Evolutionary conservation across 106 monocot species (phyloP), one percentile per base, ranked within the genome.

Genomic region (Gastrodia elata): DNA sequence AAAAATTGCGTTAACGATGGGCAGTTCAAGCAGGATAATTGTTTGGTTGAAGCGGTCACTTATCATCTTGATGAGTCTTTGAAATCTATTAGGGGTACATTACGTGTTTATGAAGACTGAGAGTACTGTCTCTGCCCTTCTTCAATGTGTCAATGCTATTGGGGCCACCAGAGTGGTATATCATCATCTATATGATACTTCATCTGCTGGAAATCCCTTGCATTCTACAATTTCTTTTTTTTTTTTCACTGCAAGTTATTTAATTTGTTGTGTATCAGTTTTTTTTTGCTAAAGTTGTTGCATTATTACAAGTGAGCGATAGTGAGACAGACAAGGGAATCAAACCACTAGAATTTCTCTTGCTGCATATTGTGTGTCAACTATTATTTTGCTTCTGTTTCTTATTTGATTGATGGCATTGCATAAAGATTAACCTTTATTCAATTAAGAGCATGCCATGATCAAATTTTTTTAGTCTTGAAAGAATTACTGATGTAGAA

Each of bases 1-100:
- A 61, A 30, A 10, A 26, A 30, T 10, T n/a, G 32, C 13, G 30
- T 72, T 71, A 35, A 68, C 73, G 28, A 80, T 90, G 85, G 81
- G 49, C 41, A 76, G 81, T 36, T 4, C 76, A 73, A 55, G 71
- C 39, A 88, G 72, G 67, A 91, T 88, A 64, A 78, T 94, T 64
- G 82, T 94, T 61, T 94, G 94, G 94, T 89, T 94, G 39, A 94
- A 94, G 80, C 91, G 91, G 76, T 94, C 94, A 11, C 91, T 94
- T 43, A 48, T 68, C 80, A 89, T 76, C 76, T 94, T 28, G 74
- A 85, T 33, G 73, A 73, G 52, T 81, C 88, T 22, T 79, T 94
- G 75, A 82, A 70, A 77, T 88, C 89, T 13, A 86, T 94, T 42
- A n/a, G 91, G 94, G 10, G 64, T 69, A 35, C 83, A 84, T 6